Evolutionary conservation across 2,329 filamentous ascomycete species (phyloP).

Genomic region (Fusarium sp.): DNA sequence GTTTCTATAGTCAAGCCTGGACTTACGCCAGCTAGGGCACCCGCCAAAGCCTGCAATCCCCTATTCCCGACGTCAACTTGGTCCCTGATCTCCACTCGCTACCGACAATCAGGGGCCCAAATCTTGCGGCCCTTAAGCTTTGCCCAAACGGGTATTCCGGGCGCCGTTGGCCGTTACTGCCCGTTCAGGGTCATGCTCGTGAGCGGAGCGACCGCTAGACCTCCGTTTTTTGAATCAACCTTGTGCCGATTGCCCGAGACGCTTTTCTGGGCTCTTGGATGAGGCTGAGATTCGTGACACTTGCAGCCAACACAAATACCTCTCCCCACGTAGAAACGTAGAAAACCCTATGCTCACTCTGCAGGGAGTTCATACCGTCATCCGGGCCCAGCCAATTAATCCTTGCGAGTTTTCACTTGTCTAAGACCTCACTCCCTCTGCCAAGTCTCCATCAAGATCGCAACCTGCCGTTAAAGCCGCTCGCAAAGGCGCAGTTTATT

Average conservation of each 20-base stretch:
- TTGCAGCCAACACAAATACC: neutral
- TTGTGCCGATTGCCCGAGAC: constrained; percentile 3
- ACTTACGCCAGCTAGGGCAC: neutral
- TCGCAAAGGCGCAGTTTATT: too few species aligned
- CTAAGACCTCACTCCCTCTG: constrained; percentile 5
- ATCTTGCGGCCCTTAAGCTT: constrained; percentile 3
- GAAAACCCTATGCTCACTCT: too few species aligned
- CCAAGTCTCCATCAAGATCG: neutral
- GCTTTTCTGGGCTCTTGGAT: neutral
- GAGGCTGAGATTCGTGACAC: neutral
- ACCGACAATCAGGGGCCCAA: constrained; percentile 1
- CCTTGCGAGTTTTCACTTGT: neutral
- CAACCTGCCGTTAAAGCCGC: neutral
- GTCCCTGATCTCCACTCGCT: constrained; percentile 1
- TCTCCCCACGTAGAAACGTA: neutral
- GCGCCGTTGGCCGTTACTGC: neutral
- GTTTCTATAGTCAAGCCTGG: neutral
- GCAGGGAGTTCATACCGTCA: neutral
- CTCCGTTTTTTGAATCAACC: neutral
- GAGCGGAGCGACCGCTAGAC: neutral
- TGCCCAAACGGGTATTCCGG: constrained; percentile 18
- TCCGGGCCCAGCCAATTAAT: neutral
- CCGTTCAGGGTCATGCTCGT: neutral
- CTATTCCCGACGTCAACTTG: neutral
- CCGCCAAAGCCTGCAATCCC: neutral